A percentile compares a stretch with the other conserved stretches of the same genome.
Evolutionary conservation across 2,329 filamentous ascomycete genomes (phyloP).

Genomic region (Hypoxylon sp.): DNA sequence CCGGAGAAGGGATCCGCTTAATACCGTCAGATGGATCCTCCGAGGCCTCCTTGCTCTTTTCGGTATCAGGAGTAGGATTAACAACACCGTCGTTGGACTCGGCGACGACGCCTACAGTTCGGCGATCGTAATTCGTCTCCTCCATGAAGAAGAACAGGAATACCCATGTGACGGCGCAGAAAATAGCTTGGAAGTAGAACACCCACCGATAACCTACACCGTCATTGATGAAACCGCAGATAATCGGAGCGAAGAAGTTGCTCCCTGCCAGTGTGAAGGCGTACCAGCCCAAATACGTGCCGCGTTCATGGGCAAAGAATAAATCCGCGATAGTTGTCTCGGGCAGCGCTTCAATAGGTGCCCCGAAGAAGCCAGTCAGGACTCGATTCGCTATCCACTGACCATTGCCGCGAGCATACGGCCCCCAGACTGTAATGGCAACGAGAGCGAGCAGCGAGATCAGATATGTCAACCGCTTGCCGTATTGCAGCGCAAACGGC

Average conservation of each 20-base stretch:
- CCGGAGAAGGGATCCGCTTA: slow-evolving; percentile 34
- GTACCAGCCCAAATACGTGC: slow-evolving; percentile 60
- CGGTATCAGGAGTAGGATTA: slow-evolving; percentile 16
- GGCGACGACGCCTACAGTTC: slow-evolving; percentile 44
- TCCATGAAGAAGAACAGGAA: slow-evolving; percentile 70
- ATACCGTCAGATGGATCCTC: slow-evolving; percentile 38
- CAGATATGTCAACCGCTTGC: slow-evolving; percentile 58
- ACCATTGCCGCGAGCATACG: slow-evolving; percentile 56
- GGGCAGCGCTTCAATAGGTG: slow-evolving; percentile 62
- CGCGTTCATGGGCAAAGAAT: slow-evolving; percentile 59
- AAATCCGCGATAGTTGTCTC: slow-evolving; percentile 61
- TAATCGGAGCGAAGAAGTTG: slow-evolving; percentile 61
- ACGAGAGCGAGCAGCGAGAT: slow-evolving; percentile 54
- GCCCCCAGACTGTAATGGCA: slow-evolving; percentile 55
- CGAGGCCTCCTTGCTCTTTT: slow-evolving; percentile 27
- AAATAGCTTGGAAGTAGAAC: slow-evolving; percentile 59
- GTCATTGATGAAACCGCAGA: slow-evolving; percentile 61
- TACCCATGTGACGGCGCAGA: slow-evolving; percentile 54
- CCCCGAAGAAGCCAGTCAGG: slow-evolving; percentile 59
- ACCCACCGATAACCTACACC: slow-evolving; percentile 58
- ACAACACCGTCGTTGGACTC: slow-evolving; percentile 18
- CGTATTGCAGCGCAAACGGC: slow-evolving; percentile 61
- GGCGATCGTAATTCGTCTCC: slow-evolving; percentile 67
- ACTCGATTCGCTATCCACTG: slow-evolving; percentile 63
- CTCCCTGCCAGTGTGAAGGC: slow-evolving; percentile 57